phyloP scores from a whole-genome alignment of 805 yeast species.

The Candida michaelii region DNA sequence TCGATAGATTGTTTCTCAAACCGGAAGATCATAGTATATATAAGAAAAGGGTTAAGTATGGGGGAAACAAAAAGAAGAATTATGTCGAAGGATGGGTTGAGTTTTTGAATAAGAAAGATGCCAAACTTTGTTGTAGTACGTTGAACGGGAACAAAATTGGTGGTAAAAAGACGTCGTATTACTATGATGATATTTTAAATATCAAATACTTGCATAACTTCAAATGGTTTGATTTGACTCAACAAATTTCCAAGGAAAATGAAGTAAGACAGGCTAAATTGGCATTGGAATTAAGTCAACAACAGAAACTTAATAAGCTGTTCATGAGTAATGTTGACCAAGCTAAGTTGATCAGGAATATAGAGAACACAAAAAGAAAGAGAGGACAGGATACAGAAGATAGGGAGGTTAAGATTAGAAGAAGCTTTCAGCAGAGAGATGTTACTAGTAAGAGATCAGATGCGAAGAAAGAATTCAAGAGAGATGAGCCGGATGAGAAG shows the following conservation, averaged over 20 bases:
- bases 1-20: conserved; percentile 83
- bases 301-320: conserved; percentile 79
- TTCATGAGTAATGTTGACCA: conserved; percentile 83
- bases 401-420: conserved; percentile 37
- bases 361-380: conserved; percentile 46
- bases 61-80: conserved; percentile 87
- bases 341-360: conserved; percentile 75
- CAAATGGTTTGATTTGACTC: conserved; percentile 94
- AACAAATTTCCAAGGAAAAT: conserved; percentile 86
- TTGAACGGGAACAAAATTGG: conserved; percentile 88
- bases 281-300: conserved; percentile 86
- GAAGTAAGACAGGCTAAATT: conserved; percentile 86
- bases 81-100: conserved; percentile 98
- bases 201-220: conserved; percentile 86
- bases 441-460: conserved; percentile 67
- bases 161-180: conserved; percentile 86
- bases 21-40: conserved; percentile 75
- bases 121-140: conserved; percentile 82
- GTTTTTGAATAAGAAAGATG: conserved; percentile 77
- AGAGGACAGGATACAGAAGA: conserved; percentile 18
- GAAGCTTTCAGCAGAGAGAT: conserved; percentile 69
- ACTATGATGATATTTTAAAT: conserved; percentile 91
- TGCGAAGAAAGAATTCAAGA: conserved; percentile 50
- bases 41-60: conserved; percentile 70
- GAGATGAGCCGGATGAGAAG: conserved; percentile 39